phyloP scores from a whole-genome alignment of 345 rosid species.

The Salix viminalis region DNA sequence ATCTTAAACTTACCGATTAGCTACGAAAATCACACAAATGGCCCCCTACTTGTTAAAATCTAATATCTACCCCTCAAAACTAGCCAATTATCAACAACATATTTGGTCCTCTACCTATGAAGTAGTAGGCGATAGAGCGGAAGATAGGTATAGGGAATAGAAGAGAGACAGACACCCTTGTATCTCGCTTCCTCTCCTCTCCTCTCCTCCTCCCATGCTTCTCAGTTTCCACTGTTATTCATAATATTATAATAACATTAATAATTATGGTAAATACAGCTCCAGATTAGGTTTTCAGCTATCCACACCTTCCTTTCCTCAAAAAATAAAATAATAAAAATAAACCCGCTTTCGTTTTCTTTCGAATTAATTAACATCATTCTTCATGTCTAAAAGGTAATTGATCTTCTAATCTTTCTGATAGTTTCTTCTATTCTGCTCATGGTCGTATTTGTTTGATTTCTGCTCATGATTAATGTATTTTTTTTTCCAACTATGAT shows the following conservation, averaged over 20 bases:
- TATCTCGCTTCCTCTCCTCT: neutral
- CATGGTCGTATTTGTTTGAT: neutral
- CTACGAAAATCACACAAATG: neutral
- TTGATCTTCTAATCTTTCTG: neutral
- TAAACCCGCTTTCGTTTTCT: neutral
- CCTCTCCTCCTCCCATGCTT: neutral
- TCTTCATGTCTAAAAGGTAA: constrained; percentile 6
- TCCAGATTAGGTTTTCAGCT: neutral
- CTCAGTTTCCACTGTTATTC: neutral
- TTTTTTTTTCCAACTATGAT: neutral
- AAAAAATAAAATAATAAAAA: neutral
- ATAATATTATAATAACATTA: neutral
- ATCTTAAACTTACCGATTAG: too few relatives aligned
- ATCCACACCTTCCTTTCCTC: neutral
- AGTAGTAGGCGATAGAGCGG: neutral
- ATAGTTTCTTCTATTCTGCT: neutral
- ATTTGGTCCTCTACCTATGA: neutral
- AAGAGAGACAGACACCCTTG: neutral
- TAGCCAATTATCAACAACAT: neutral
- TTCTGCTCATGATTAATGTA: neutral
- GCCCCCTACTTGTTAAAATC: neutral
- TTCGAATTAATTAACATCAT: neutral
- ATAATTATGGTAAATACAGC: too few relatives aligned
- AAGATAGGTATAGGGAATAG: neutral
- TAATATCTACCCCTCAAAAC: neutral